Conservation (phyloP, 1,284 basidiomycete species). For the Wolfiporia cocos region DNA sequence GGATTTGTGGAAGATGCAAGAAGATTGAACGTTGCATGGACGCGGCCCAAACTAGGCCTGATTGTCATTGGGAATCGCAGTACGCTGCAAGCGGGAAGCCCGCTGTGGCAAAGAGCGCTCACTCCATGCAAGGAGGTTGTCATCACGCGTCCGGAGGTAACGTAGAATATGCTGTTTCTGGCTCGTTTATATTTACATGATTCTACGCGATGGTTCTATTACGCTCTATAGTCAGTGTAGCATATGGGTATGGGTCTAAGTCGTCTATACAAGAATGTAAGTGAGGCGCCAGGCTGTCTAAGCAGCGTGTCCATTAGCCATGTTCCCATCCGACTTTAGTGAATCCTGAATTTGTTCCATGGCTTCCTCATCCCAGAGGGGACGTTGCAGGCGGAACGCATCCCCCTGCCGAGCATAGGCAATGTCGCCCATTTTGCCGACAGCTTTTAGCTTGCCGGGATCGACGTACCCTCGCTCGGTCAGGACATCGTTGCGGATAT, state of each 20-base stretch:
- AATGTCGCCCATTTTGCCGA: conserved; percentile 62
- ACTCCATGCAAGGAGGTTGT: conserved; percentile 33
- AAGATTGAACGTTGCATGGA: conserved; percentile 73
- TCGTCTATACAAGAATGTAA: too few relatives aligned
- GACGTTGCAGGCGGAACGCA: conserved; percentile 41
- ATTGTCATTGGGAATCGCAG: conserved; percentile 59
- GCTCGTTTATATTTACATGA: too few relatives aligned
- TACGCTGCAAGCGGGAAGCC: conserved; percentile 42
- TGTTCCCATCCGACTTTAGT: too few relatives aligned
- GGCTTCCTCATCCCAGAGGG: conserved; percentile 1
- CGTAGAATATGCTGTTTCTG: too few relatives aligned
- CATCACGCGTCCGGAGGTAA: conserved; percentile 11
- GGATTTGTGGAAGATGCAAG: conserved; percentile 69
- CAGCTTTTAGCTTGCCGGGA: conserved; percentile 48
- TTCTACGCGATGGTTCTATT: too few relatives aligned
- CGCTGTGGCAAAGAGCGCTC: conserved; percentile 48
- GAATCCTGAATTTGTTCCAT: not conserved
- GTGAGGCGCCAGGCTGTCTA: too few relatives aligned
- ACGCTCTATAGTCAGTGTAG: too few relatives aligned
- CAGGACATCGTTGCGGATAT: conserved; percentile 52
- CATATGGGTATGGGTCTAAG: too few relatives aligned
- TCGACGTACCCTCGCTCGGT: conserved; percentile 45
- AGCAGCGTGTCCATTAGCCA: too few relatives aligned
- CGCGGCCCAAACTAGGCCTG: conserved; percentile 56
- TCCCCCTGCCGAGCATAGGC: conserved; percentile 49